Percentiles rank a stretch among this genome's conserved stretches.
These are phyloP conservation scores for Trichoderma afroharzianum DNA, from an alignment of 2,329 filamentous ascomycete genomes.

Conservation along the genomic window DNA sequence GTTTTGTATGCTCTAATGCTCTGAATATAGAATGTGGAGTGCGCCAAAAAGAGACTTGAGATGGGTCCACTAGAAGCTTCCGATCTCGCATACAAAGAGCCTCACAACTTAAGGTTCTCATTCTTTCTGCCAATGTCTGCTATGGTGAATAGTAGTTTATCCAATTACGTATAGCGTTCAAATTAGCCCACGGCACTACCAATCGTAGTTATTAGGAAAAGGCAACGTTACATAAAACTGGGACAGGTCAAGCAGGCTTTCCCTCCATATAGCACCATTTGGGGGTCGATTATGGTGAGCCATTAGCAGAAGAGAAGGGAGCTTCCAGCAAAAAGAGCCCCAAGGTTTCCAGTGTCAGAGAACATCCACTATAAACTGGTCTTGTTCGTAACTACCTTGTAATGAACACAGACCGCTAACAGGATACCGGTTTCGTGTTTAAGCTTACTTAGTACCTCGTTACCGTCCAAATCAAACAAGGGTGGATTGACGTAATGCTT, in stretches of 20 bases:
- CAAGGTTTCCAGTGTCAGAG: neutral
- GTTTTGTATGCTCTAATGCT: neutral
- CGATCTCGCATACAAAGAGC: neutral
- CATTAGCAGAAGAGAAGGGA: neutral
- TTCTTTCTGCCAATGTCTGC: neutral
- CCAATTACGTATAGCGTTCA: neutral
- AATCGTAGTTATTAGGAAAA: neutral
- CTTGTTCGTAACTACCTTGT: neutral
- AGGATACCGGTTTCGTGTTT: neutral
- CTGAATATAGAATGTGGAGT: neutral
- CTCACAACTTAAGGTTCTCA: neutral
- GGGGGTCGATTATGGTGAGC: neutral
- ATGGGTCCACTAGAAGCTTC: neutral
- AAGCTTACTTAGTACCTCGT: neutral
- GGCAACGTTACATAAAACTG: neutral
- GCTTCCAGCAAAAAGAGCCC: neutral
- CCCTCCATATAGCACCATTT: neutral
- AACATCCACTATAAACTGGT: neutral
- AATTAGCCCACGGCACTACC: neutral
- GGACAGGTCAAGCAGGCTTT: neutral
- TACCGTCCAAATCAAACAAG: neutral
- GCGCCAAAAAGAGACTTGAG: neutral
- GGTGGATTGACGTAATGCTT: neutral
- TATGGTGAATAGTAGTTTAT: neutral
- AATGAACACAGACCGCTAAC: neutral